These are phyloP conservation scores for Hypomyces rosellus DNA, from an alignment of 2,329 filamentous ascomycete genomes.

Conservation along the genomic window DNA sequence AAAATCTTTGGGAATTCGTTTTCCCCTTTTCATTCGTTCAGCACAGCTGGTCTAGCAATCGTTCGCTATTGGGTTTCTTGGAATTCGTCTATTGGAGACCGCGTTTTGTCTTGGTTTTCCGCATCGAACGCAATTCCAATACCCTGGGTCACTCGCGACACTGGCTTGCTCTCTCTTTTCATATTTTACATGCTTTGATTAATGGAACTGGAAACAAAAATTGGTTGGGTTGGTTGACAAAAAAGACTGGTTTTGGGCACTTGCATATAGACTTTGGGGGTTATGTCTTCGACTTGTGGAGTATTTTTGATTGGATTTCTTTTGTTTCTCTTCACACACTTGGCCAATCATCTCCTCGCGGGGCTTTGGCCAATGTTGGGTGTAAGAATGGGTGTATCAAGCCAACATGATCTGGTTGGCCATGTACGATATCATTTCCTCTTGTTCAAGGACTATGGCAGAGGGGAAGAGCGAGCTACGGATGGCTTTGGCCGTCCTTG, in stretches of 20 bases:
- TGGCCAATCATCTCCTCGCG: slow-evolving; percentile 9
- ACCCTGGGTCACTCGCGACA: slow-evolving; percentile 8
- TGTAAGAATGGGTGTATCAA: slow-evolving; percentile 1
- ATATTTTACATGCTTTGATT: slow-evolving; percentile 11
- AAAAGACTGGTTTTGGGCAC: slow-evolving; percentile 1
- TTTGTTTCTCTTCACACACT: slow-evolving; percentile 4
- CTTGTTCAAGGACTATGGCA: slow-evolving; percentile 7
- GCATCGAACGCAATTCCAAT: neutral
- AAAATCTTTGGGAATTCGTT: slow-evolving; percentile 17
- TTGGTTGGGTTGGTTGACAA: slow-evolving; percentile 2
- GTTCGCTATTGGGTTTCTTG: neutral
- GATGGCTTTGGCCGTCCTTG: slow-evolving; percentile 17
- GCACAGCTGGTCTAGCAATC: neutral
- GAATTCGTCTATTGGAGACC: neutral
- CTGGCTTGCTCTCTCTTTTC: slow-evolving; percentile 6
- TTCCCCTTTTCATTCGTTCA: slow-evolving; percentile 12
- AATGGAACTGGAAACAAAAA: slow-evolving; percentile 14
- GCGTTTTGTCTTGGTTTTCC: neutral
- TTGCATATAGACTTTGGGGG: slow-evolving; percentile 15
- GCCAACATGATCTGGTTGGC: slow-evolving; percentile 7
- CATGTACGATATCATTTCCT: neutral
- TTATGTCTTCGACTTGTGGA: neutral
- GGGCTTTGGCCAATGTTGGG: slow-evolving; percentile 1
- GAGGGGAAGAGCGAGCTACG: slow-evolving; percentile 11
- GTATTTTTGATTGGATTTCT: slow-evolving; percentile 8